Conservation (phyloP, 345 rosid species). For the Camelina neglecta region DNA sequence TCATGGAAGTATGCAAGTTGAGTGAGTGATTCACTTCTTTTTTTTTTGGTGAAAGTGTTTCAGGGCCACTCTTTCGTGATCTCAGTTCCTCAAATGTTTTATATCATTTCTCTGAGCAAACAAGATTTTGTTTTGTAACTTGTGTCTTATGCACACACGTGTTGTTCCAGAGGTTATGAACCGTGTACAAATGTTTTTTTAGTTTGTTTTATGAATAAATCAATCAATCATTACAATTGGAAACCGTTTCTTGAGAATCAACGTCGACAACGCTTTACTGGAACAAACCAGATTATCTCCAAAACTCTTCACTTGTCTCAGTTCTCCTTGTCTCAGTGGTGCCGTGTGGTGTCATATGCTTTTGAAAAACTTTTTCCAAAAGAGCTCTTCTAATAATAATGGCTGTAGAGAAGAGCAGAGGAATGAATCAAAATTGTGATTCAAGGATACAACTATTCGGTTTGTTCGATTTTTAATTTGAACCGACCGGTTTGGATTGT, state of each 20-base stretch:
- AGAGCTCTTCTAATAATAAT: no score
- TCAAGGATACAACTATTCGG: no score
- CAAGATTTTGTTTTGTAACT: conserved; percentile 23
- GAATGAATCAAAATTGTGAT: no score
- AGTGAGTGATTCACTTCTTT: conserved; percentile 48
- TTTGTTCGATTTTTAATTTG: background rate
- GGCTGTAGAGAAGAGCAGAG: no score
- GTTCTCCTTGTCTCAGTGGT: no score
- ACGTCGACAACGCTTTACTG: no score
- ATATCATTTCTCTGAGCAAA: conserved; percentile 23
- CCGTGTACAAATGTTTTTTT: background rate
- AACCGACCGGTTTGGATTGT: conserved; percentile 2
- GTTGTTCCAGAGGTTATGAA: background rate
- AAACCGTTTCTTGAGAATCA: no score
- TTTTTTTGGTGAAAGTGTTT: conserved; percentile 7
- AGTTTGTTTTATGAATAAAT: background rate
- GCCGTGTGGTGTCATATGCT: no score
- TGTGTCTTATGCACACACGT: background rate
- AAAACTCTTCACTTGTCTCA: no score
- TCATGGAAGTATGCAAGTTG: conserved; percentile 81
- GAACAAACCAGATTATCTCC: no score
- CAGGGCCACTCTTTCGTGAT: conserved; percentile 10
- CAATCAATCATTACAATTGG: no score
- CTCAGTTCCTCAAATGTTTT: conserved; percentile 15
- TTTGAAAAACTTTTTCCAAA: no score